These are phyloP conservation scores for Erythrobasidium hasegawianum DNA, from an alignment of 1,284 basidiomycete genomes.

Conservation along the genomic window DNA sequence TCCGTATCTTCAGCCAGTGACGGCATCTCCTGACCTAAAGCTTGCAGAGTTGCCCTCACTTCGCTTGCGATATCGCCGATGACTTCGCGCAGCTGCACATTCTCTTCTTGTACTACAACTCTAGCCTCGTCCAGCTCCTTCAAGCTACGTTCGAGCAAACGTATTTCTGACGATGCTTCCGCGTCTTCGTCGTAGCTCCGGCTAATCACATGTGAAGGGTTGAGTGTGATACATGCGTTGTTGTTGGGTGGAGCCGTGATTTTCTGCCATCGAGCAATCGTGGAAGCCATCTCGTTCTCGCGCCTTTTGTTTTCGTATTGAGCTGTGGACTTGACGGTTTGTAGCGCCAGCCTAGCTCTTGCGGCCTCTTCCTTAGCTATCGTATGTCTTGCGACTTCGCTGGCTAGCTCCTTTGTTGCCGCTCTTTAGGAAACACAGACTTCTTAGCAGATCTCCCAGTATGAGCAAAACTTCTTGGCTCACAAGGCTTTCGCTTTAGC, in stretches of 20 bases:
- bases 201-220: conserved; percentile 2
- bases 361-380: conserved; percentile 17
- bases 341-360: conserved; percentile 19
- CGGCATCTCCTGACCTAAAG: conserved; percentile 11
- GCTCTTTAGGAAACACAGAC: conserved; percentile 10
- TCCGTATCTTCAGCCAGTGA: neutral
- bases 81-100: conserved; percentile 26
- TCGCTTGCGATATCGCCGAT: conserved; percentile 20
- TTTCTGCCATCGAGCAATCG: conserved; percentile 27
- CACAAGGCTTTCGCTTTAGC: conserved; percentile 20
- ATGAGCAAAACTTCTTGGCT: neutral
- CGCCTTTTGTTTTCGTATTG: conserved; percentile 19
- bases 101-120: conserved; percentile 23
- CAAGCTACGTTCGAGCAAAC: conserved; percentile 26
- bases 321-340: conserved; percentile 12
- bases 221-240: conserved; percentile 10
- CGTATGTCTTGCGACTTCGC: conserved; percentile 14
- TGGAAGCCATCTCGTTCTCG: conserved; percentile 23
- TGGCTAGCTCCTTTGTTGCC: conserved; percentile 15
- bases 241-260: conserved; percentile 5
- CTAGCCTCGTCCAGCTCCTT: conserved; percentile 11
- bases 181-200: neutral
- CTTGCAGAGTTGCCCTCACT: conserved; percentile 10
- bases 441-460: neutral
- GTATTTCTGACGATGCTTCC: conserved; percentile 6